These are phyloP conservation scores for Pichia cabralensis DNA, from an alignment of 805 yeast species.

Conservation along the genomic window DNA sequence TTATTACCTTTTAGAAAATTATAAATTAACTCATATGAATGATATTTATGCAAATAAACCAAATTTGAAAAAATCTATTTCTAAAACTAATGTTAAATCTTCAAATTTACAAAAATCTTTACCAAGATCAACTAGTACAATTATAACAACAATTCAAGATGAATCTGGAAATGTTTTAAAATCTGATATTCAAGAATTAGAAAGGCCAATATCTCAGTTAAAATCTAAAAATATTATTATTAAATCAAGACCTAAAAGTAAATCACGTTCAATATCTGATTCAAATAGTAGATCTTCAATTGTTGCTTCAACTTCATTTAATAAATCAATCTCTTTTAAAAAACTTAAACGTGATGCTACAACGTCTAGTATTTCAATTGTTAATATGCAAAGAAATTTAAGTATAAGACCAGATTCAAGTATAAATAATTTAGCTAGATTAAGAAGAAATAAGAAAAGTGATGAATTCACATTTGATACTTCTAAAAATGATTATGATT, in stretches of 20 bases:
- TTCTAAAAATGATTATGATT: too few relatives aligned
- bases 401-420: conserved; percentile 7
- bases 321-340: conserved; percentile 38
- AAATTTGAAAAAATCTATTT: conserved; percentile 5
- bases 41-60: conserved; percentile 1
- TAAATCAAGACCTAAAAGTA: not conserved
- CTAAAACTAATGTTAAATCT: conserved; percentile 4
- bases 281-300: conserved; percentile 26
- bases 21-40: conserved; percentile 21
- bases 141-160: conserved; percentile 26
- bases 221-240: not conserved
- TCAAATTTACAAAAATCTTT: conserved; percentile 3
- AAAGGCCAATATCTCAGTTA: too few relatives aligned
- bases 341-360: conserved; percentile 9
- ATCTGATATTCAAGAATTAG: conserved; percentile 13
- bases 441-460: not conserved
- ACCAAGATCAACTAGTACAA: conserved; percentile 24
- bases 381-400: conserved; percentile 10
- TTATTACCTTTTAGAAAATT: conserved; percentile 25
- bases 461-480: not conserved
- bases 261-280: too few relatives aligned
- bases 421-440: conserved; percentile 2
- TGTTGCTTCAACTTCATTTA: conserved; percentile 39
- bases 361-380: conserved; percentile 8
- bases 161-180: conserved; percentile 24